phyloP scores from a whole-genome alignment of 2,329 filamentous ascomycete genomes.

The Aspergillus puulaauensis region DNA sequence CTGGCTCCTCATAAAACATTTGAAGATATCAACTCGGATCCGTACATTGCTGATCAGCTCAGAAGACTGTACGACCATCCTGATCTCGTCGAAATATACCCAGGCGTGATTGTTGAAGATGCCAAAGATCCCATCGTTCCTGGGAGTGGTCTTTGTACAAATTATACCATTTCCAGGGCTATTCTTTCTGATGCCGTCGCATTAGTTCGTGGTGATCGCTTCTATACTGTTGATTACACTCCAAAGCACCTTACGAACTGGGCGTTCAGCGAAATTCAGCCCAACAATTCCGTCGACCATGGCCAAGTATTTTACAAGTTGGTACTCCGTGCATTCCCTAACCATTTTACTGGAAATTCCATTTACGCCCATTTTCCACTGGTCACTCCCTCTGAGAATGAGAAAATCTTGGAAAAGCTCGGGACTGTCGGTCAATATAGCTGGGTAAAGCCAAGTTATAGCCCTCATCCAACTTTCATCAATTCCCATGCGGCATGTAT shows the following conservation, averaged over 20 bases:
- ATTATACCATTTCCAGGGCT: conserved; percentile 45
- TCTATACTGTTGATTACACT: conserved; percentile 48
- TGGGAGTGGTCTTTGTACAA: conserved; percentile 51
- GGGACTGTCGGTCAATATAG: conserved; percentile 44
- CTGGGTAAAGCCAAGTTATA: conserved; percentile 33
- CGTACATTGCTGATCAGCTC: conserved; percentile 45
- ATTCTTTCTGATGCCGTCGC: conserved; percentile 50
- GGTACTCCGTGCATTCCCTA: conserved; percentile 51
- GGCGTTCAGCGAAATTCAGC: conserved; percentile 46
- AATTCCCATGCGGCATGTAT: conserved; percentile 47
- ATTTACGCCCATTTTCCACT: conserved; percentile 53
- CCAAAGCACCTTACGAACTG: conserved; percentile 47
- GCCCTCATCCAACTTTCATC: conserved; percentile 40
- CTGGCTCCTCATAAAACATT: conserved; percentile 51
- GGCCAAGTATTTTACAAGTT: conserved; percentile 54
- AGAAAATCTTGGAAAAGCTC: conserved; percentile 42
- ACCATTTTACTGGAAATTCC: conserved; percentile 49
- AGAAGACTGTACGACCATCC: conserved; percentile 52
- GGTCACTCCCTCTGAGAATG: conserved; percentile 49
- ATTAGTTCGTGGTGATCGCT: conserved; percentile 48
- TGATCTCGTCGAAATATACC: conserved; percentile 58
- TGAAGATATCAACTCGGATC: conserved; percentile 54
- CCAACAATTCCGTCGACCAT: conserved; percentile 46
- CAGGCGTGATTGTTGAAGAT: conserved; percentile 57
- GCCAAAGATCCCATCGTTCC: conserved; percentile 53